These are phyloP conservation scores for Globisporangium orthogonon DNA, from an alignment of 352 stramenopile genomes.

Conservation along the genomic window DNA sequence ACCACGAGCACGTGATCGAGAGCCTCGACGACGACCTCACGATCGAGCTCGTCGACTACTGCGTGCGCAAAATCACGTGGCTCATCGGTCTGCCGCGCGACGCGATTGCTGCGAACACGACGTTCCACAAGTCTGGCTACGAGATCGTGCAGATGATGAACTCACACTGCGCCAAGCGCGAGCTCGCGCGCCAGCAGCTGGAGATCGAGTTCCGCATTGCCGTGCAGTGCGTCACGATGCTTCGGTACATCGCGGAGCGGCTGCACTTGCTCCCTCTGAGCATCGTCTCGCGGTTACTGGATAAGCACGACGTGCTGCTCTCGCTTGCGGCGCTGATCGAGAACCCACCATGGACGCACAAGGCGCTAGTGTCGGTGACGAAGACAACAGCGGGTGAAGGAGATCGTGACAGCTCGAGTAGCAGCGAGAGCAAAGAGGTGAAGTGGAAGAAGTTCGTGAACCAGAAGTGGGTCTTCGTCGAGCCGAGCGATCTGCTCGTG, in stretches of 20 bases:
- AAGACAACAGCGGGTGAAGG: not conserved
- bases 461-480: conserved; percentile 89
- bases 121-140: conserved; percentile 64
- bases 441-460: conserved; percentile 92
- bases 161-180: conserved; percentile 39
- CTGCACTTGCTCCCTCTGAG: conserved; percentile 81
- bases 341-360: conserved; percentile 95
- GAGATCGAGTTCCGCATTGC: conserved; percentile 87
- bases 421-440: not conserved
- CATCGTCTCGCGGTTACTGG: conserved; percentile 88
- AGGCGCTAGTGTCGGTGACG: conserved; percentile 17
- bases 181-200: conserved; percentile 65
- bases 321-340: conserved; percentile 91
- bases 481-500: conserved; percentile 84
- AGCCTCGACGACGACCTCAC: conserved; percentile 82
- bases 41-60: conserved; percentile 94
- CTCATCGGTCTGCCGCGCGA: conserved; percentile 62
- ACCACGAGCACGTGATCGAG: conserved; percentile 87
- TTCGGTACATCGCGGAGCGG: conserved; percentile 89
- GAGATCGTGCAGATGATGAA: conserved; percentile 65
- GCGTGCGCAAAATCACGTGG: conserved; percentile 85
- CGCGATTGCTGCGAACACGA: conserved; percentile 44
- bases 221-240: conserved; percentile 83
- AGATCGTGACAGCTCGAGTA: not conserved
- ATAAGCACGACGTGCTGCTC: conserved; percentile 95